Base-by-base conservation (phyloP, 1,284 basidiomycete species). In the Rhodotorula glutinis region DNA sequence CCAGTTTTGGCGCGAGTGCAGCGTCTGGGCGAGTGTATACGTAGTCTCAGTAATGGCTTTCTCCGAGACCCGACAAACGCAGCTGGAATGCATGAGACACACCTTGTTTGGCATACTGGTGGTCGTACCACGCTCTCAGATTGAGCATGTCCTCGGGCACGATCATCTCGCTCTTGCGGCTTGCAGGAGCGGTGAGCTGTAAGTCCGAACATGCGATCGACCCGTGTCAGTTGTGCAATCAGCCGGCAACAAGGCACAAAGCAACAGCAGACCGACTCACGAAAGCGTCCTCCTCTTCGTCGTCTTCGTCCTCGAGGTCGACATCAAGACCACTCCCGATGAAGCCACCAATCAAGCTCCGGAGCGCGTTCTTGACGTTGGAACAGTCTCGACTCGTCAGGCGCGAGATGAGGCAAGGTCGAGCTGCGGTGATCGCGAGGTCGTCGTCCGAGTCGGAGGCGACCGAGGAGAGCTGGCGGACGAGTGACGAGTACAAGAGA, bases 121-220 rank as follows among this genome's bases (percentile, higher is more conserved):
- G 53, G 27, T 60, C 55, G 47, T 69, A 73, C 72, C 72, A 73
- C 19, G 62, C 66, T 4, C 54, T 21, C 4, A 73, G 57, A 40
- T 73, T 73, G 10, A 47, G 44, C 60, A 71, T 19, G 53, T 73
- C 72, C 33, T 73, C 72, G 1, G 72, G 64, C 0, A 65, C 64
- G 29, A 73, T 46, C 19, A 70, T 21, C 0, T 58, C 59, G 41
- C 65, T 69, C 47, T 65, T 72, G 38, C 64, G 53, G 2, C 33
- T 57, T 11, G 54, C 53, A 5, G 63, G 51, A 10, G 51, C 49
- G 25, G 38, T 23, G 0, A 27, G 10, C 56, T 51, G 44, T 44
- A 30, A 16, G 10, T n/a, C n/a, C n/a, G n/a, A n/a, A n/a, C n/a
- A n/a, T n/a, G n/a, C n/a, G n/a, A n/a, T n/a, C n/a, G n/a, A n/a